These are phyloP conservation scores for Metarhizium sp. DNA, from an alignment of 2,329 filamentous ascomycete genomes.

Conservation along the genomic window DNA sequence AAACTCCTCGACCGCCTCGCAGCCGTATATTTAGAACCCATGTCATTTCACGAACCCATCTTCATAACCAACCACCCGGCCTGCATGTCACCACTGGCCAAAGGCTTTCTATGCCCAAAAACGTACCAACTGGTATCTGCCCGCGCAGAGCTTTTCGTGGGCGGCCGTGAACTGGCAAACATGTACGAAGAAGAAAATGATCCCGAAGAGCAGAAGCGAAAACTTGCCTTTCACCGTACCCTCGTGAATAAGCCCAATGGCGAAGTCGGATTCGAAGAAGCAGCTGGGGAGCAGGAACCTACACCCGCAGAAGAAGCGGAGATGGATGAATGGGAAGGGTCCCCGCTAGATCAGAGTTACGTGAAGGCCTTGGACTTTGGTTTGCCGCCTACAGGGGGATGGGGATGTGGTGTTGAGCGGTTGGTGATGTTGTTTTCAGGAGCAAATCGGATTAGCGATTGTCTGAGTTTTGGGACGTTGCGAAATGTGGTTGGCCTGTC, in stretches of 20 bases:
- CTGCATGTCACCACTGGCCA: slow-evolving; percentile 83
- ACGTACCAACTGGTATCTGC: slow-evolving; percentile 68
- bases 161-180: slow-evolving; percentile 77
- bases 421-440: slow-evolving; percentile 87
- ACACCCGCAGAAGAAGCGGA: slow-evolving; percentile 25
- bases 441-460: slow-evolving; percentile 70
- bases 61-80: slow-evolving; percentile 88
- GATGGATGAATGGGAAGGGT: slow-evolving; percentile 35
- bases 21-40: slow-evolving; percentile 66
- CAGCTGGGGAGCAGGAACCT: slow-evolving; percentile 1
- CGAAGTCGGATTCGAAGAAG: slow-evolving; percentile 18
- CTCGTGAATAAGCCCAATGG: slow-evolving; percentile 26
- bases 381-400: slow-evolving; percentile 90
- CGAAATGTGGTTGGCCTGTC: slow-evolving; percentile 52
- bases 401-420: slow-evolving; percentile 89
- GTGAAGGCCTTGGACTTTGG: slow-evolving; percentile 78
- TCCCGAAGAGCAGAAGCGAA: slow-evolving; percentile 73
- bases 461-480: slow-evolving; percentile 80
- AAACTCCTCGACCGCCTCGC: slow-evolving; percentile 75
- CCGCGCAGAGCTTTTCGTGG: slow-evolving; percentile 76
- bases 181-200: slow-evolving; percentile 99
- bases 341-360: slow-evolving; percentile 66
- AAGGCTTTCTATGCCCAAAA: slow-evolving; percentile 64
- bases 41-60: slow-evolving; percentile 56
- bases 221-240: slow-evolving; percentile 55